Base-by-base conservation (phyloP, 1,284 basidiomycete species). In the Papiliotrema laurentii region DNA sequence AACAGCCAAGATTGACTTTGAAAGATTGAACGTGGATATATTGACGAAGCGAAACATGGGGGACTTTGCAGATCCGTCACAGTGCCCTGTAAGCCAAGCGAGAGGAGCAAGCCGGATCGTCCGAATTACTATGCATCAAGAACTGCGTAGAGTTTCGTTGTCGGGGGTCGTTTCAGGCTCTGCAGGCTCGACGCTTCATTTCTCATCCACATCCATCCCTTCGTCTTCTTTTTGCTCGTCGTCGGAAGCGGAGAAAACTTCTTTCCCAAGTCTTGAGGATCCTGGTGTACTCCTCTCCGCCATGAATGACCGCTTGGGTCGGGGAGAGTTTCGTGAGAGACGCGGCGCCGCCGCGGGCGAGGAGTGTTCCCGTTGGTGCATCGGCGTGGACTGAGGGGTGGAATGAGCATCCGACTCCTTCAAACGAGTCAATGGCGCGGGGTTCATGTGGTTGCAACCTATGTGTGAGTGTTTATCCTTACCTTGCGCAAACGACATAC, bases 361-460 rank as follows among this genome's bases (percentile, higher is more conserved):
- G 14, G 38, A 42, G 19, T 10, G 11, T 4, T 43, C 41, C 11
- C 25, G 21, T 9, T 16, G 21, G 30, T 25, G 19, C 25, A 35
- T 33, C 27, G 22, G 26, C 46, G 21, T 28, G 48, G 38, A 34
- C 30, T 28, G 25, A 25, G 44, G n/a, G 4, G 39, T 25, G 44
- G 41, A 3, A 13, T 26, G 18, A 6, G 41, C 21, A 49, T 38
- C 14, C 44, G 30, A 16, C 5, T 43, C 11, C 3, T 55, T 49
- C 18, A 53, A 45, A 6, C 58, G 58, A n/a, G 59, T 58, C 13
- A 69, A 42, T 1, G 70, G 70, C 4, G 70, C 41, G 0, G 63
- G 60, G 54, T 72, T 72, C 49, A 74, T 56, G 54, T 71, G 67
- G 46, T 72, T 71, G 50, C 72, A 72, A 43, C 61, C 56, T 64